These are phyloP conservation scores for Ceratocystis ficicola DNA, from an alignment of 2,329 filamentous ascomycete species.

Conservation along the genomic window DNA sequence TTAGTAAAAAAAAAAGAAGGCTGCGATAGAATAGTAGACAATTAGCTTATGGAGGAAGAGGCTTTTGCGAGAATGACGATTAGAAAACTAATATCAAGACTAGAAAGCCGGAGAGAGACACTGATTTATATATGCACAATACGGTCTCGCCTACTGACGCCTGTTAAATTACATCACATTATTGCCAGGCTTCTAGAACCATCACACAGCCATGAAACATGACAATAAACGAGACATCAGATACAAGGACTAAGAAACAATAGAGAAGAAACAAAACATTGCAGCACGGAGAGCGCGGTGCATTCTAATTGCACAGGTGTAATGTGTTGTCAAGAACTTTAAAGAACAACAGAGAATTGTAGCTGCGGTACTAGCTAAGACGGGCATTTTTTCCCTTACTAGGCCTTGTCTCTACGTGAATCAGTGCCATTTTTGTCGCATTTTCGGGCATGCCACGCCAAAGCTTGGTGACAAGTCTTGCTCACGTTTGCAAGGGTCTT, in stretches of 20 bases:
- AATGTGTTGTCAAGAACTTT: not conserved
- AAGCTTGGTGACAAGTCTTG: not conserved
- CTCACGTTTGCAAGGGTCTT: constrained; percentile 27
- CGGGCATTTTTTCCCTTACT: not conserved
- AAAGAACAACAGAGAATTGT: constrained; percentile 9
- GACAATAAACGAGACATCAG: not conserved
- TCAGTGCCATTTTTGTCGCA: constrained; percentile 6
- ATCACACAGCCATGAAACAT: not conserved
- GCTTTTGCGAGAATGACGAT: not conserved
- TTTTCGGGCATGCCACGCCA: constrained; percentile 13
- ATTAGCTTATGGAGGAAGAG: not conserved
- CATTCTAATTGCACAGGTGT: not conserved
- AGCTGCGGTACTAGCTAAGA: not conserved
- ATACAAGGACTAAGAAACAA: not conserved
- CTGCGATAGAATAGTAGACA: not conserved
- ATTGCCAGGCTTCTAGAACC: constrained; percentile 4
- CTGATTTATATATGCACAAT: not conserved
- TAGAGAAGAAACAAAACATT: not conserved
- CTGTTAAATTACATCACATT: not conserved
- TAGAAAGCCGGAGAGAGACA: not conserved
- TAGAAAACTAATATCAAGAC: not conserved
- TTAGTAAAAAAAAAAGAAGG: not conserved
- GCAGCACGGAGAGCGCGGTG: not conserved
- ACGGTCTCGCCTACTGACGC: not conserved
- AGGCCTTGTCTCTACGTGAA: not conserved